phyloP scores from a whole-genome alignment of 2,329 filamentous ascomycete species.

The Epichloe brachyelytri region DNA sequence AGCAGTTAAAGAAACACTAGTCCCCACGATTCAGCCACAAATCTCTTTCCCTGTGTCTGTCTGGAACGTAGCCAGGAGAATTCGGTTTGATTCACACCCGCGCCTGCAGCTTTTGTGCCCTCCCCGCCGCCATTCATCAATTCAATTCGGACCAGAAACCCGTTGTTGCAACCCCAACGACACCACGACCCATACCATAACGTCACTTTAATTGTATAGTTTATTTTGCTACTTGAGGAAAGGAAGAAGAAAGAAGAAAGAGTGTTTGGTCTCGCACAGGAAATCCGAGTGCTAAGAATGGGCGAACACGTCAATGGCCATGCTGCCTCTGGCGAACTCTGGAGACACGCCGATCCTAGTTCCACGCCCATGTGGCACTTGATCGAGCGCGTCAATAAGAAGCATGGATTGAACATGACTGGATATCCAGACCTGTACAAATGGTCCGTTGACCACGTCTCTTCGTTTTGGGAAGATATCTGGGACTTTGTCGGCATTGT shows the following conservation, averaged over 20 bases:
- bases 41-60: too few relatives aligned
- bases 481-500: constrained; percentile 74
- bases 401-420: constrained; percentile 47
- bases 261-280: not conserved
- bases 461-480: constrained; percentile 70
- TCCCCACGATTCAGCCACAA: too few relatives aligned
- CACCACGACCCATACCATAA: not conserved
- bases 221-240: not conserved
- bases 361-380: constrained; percentile 63
- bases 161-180: not conserved
- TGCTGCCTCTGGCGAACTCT: constrained; percentile 38
- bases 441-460: constrained; percentile 71
- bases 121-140: constrained; percentile 3
- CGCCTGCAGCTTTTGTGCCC: constrained; percentile 1
- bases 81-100: not conserved
- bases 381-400: constrained; percentile 53
- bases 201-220: not conserved
- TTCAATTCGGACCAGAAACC: not conserved
- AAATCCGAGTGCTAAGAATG: constrained; percentile 3
- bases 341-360: constrained; percentile 55
- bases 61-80: not conserved
- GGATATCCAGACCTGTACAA: constrained; percentile 65
- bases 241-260: not conserved
- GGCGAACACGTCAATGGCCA: constrained; percentile 6
- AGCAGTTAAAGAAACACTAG: too few relatives aligned